Conservation (phyloP, 1,284 basidiomycete species). For the Apiotrichum domesticum region DNA sequence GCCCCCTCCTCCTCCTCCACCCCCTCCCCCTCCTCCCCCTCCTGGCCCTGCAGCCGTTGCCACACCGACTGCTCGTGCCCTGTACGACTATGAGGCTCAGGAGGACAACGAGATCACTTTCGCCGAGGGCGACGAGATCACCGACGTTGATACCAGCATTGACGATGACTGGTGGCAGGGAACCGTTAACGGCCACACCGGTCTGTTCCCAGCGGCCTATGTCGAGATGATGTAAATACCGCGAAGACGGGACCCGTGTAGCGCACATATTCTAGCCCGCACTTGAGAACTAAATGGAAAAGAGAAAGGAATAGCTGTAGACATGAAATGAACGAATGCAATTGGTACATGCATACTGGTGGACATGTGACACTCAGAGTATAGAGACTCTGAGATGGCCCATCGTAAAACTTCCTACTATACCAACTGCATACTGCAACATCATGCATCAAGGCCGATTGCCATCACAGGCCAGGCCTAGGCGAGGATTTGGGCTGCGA, state of each 20-base stretch:
- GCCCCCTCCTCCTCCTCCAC: slow-evolving; percentile 24
- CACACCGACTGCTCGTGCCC: slow-evolving; percentile 26
- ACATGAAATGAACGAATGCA: not conserved
- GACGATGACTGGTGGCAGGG: slow-evolving; percentile 87
- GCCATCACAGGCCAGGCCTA: too few species aligned
- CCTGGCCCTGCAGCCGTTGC: slow-evolving; percentile 12
- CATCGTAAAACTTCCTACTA: too few species aligned
- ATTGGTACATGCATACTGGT: not conserved
- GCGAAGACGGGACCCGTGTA: too few species aligned
- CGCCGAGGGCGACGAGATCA: slow-evolving; percentile 70
- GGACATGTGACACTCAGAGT: too few species aligned
- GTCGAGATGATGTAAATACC: slow-evolving; percentile 3
- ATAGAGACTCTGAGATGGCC: too few species aligned
- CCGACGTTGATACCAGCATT: slow-evolving; percentile 48
- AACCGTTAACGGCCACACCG: slow-evolving; percentile 58
- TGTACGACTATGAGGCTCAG: slow-evolving; percentile 61
- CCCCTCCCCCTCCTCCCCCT: slow-evolving; percentile 34
- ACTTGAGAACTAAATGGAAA: not conserved
- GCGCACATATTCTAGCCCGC: too few species aligned
- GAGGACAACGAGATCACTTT: slow-evolving; percentile 88
- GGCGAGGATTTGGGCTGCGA: too few species aligned
- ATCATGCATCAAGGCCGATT: too few species aligned
- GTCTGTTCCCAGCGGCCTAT: slow-evolving; percentile 63
- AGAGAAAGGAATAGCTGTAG: not conserved
- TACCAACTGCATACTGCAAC: too few species aligned